Evolutionary conservation across 1,284 basidiomycete genomes (phyloP).

Genomic region (Boletus semigastroideus): DNA sequence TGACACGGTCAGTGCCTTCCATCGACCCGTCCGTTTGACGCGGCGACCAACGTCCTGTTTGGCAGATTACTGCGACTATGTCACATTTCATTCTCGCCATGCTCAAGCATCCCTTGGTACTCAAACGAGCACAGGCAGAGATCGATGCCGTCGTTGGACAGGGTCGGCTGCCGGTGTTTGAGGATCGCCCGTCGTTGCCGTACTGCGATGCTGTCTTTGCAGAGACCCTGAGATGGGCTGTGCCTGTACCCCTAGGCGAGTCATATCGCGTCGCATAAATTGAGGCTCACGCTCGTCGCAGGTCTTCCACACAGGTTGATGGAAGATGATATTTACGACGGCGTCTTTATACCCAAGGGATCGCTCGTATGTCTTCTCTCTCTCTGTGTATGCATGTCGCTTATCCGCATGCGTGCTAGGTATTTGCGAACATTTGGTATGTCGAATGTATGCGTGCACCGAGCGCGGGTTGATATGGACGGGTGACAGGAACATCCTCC

Average conservation of each 20-base stretch:
- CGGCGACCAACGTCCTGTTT: background rate
- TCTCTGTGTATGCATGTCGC: background rate
- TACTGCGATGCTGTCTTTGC: conserved; percentile 48
- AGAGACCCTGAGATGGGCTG: conserved; percentile 51
- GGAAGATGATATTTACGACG: conserved; percentile 50
- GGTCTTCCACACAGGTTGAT: conserved; percentile 49
- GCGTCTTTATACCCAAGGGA: conserved; percentile 46
- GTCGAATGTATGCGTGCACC: conserved; percentile 5
- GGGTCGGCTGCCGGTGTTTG: conserved; percentile 51
- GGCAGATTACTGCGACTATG: conserved; percentile 48
- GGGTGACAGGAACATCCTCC: conserved; percentile 42
- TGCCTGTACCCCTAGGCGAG: conserved; percentile 53
- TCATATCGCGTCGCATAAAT: background rate
- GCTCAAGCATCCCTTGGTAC: conserved; percentile 49
- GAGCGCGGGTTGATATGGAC: background rate
- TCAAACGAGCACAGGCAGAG: conserved; percentile 53
- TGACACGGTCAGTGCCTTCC: conserved; percentile 51
- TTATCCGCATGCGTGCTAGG: conserved; percentile 12
- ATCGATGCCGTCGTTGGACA: conserved; percentile 52
- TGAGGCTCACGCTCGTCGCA: conserved; percentile 6
- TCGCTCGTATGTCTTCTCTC: conserved; percentile 35
- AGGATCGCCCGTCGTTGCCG: conserved; percentile 48
- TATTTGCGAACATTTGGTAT: conserved; percentile 50
- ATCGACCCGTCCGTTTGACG: background rate
- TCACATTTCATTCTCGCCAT: conserved; percentile 61